A percentile compares a stretch with the other conserved stretches of the same genome.
phyloP scores from a whole-genome alignment of 495 filamentous ascomycete species.

The Aspergillus ellipticus region DNA sequence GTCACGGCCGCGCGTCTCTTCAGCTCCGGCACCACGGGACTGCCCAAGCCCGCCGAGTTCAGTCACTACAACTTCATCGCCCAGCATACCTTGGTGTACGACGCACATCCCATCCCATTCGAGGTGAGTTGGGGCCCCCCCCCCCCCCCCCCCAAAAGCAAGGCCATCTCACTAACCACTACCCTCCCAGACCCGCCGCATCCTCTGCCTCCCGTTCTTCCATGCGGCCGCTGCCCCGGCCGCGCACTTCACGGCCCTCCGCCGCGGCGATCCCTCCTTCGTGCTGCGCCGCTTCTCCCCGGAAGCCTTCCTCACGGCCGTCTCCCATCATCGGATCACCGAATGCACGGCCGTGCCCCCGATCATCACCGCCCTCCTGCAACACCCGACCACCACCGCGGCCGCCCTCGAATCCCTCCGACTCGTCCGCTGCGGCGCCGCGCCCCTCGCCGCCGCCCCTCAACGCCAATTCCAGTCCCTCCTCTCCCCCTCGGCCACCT shows the following conservation, averaged over 20 bases:
- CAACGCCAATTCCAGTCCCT: constrained; percentile 54
- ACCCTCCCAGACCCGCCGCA: too few species aligned
- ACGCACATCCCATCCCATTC: constrained; percentile 63
- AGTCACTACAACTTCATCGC: constrained; percentile 31
- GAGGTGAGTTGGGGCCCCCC: too few species aligned
- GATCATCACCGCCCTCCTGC: constrained; percentile 63
- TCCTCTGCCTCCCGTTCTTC: constrained; percentile 57
- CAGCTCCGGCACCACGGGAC: constrained; percentile 38
- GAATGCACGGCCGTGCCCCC: constrained; percentile 68
- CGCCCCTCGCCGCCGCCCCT: constrained; percentile 62
- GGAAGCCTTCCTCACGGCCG: constrained; percentile 49
- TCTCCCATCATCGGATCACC: constrained; percentile 48
- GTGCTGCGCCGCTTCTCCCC: constrained; percentile 60
- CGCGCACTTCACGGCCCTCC: constrained; percentile 54
- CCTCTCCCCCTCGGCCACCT: constrained; percentile 59
- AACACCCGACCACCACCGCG: constrained; percentile 57
- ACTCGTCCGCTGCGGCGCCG: constrained; percentile 56
- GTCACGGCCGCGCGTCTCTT: constrained; percentile 56
- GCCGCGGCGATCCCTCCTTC: constrained; percentile 55
- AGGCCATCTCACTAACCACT: too few species aligned
- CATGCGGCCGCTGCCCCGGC: constrained; percentile 57
- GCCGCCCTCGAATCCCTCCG: constrained; percentile 55
- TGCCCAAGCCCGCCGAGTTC: constrained; percentile 28
- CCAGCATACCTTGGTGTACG: constrained; percentile 54
- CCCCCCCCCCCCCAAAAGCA: too few species aligned